A percentile compares a stretch with the other conserved stretches of the same genome.
Evolutionary conservation across 148 eudicot species (phyloP).

Genomic region (Rhododendron griersonianum): DNA sequence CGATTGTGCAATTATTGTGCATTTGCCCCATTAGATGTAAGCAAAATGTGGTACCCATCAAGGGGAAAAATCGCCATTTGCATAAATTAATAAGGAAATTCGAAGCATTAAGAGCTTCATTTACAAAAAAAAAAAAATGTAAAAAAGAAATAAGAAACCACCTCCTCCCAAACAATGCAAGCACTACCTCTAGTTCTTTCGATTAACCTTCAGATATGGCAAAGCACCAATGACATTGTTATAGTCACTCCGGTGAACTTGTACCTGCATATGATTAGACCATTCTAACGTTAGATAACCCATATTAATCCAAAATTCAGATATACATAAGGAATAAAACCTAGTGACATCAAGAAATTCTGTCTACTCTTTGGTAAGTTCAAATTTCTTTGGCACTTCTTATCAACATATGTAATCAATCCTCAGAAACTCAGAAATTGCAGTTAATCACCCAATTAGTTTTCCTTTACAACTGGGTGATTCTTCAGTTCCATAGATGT

Average conservation of each 20-base stretch:
- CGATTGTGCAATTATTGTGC: neutral
- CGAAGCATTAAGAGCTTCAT: neutral
- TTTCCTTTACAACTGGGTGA: neutral
- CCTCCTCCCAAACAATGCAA: neutral
- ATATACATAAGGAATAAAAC: neutral
- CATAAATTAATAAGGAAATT: neutral
- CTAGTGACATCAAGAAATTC: neutral
- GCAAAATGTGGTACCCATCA: neutral
- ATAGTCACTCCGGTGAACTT: conserved; percentile 81
- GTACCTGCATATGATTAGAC: conserved; percentile 41
- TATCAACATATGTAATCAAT: neutral
- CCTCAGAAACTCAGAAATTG: neutral
- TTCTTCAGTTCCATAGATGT: neutral
- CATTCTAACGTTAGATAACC: neutral
- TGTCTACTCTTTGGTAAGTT: neutral
- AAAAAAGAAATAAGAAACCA: neutral
- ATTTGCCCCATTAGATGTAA: neutral
- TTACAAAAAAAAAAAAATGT: neutral
- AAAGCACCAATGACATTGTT: conserved; percentile 87
- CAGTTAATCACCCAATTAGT: neutral
- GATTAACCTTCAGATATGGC: conserved; percentile 94
- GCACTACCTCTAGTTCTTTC: conserved; percentile 26
- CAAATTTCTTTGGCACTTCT: neutral
- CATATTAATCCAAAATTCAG: neutral
- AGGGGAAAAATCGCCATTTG: neutral